Evolutionary conservation across 2,329 filamentous ascomycete genomes (phyloP), one percentile per base, ranked within the genome.

Genomic region (Aspergillus arachidicola): DNA sequence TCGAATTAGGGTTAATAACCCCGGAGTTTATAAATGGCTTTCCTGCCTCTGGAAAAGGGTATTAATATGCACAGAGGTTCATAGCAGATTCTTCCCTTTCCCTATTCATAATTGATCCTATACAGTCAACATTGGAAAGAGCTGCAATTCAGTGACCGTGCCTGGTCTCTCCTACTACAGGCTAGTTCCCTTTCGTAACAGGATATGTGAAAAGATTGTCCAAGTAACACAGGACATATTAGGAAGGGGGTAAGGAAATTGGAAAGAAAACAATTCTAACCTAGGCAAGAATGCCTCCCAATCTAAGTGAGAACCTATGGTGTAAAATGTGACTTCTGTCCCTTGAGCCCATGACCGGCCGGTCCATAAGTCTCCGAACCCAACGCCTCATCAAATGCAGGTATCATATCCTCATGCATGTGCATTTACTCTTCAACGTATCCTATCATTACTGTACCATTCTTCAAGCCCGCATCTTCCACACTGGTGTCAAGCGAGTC

Each of bases 381-480:
- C 32, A 55, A 55, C 51, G 51, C 51, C 51, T 38, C 51, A 38
- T 55, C 32, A 36, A 55, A 55, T 55, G 51, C 51, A 55, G 51
- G 34, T 59, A 28, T 41, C 45, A 36, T 59, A 54, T 23, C 48
- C 34, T 53, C 36, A 45, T 14, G 6, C 50, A 51, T 21, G 28
- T n/a, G 12, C 34, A 26, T 46, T 70, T 75, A 82, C 12, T 86
- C 84, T 76, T 92, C 89, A 62, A 91, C 79, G 73, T 93, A 96
- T 77, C 97, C 95, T 69, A 99, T 90, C 92, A 97, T 97, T 9
- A 99, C 90, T 0, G 93, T 97, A 4, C 91, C 93, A 73, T 96
- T 94, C 82, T 95, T 96, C 71, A 99, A 79, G 0, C 94, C 93
- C 0, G 91, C 92, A 73, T 93, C 90, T 69, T 87, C 87, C 64